Evolutionary conservation across 345 rosid genomes (phyloP), one percentile per base, ranked within the genome.

Genomic region (Linum tenue): DNA sequence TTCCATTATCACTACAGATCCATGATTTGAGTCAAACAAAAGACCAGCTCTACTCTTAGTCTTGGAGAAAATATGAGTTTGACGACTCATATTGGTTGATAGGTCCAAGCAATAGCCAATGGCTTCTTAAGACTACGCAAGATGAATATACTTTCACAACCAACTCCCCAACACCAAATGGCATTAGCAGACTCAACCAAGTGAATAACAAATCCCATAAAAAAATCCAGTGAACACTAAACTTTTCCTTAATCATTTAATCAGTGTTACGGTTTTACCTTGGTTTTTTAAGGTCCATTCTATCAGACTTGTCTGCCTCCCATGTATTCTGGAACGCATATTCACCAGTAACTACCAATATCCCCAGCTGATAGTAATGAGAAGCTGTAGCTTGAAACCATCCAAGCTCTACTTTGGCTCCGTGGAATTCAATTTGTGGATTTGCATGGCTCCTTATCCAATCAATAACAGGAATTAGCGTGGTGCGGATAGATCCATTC

Each of bases 301-400:
- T 75, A 64, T 76, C 82, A 35, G 76, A 66, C 56, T 77, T 78
- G 65, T 82, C 72, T 67, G 84, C 70, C 53, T 75, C 82, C 74
- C 64, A 66, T 64, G 83, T 56, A 65, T 58, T 63, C 61, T 70
- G 77, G 62, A 79, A 56, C 67, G 82, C 73, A 77, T 79, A 80
- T 73, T 85, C 94, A 66, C 87, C 88, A 56, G 78, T 75, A 48
- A 82, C 83, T 68, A 86, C 97, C 76, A 94, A 83, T 70, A 90
- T 77, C 73, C 99, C 99, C 67, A 90, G 82, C 71, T 94, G 99
- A 85, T 86, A 94, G 78, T 90, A 90, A 71, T 97, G 97, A 66
- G 97, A 94, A 69, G 99, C 94, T 70, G 97, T 88, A 48, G 96
- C 92, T 78, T 94, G 99, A 79, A 94, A 94, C 99, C 99, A 94